Base-by-base conservation (phyloP, 108 stramenopile species). In the Hondaea fermentalgiana region DNA sequence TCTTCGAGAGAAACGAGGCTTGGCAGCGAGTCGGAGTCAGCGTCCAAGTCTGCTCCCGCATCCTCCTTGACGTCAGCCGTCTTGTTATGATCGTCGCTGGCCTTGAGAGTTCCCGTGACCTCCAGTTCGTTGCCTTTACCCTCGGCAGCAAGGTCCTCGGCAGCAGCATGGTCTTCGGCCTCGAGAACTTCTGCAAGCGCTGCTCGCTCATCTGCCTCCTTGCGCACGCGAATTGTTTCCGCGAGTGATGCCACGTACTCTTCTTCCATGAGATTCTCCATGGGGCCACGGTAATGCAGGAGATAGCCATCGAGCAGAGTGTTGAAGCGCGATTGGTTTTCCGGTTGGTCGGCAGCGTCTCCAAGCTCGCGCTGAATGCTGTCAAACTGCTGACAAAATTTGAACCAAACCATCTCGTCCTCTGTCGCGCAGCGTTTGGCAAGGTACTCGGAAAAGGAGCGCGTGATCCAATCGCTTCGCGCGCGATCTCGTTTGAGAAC, bases 381-480 rank as follows among this genome's bases (percentile, higher is more conserved):
- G 51, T 83, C 76, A 23, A 83, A 53, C 49, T 83, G 76, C 28
- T 83, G 76, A 53, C 76, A 83, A 45, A 83, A 83, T 45, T 83
- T 47, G 49, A 83, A 53, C 76, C 76, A 83, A 17, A 83, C 23
- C 49, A 35, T 23, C 19, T 47, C 76, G 28, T 83, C 76, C 12
- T 55, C 51, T 55, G 12, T 6, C 8, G 10, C 49, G 45, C 10
- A 12, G 17, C 10, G 6, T 16, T 53, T 47, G 14, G 6, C 23
- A 14, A 83, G 28, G 28, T 53, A 83, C 28, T 47, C 76, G 12
- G 12, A 8, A 28, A 83, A 83, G n/a, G 49, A 53, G 45, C 51
- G n/a, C 6, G 76, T 53, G 12, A 53, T 83, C 76, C 76, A 83
- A 12, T 83, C 76, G 5, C 76, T 83, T 12, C 76, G 45, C 10